Percentiles rank a stretch among this genome's conserved stretches.
These are phyloP conservation scores for Calonectria ilicicola DNA, from an alignment of 2,329 filamentous ascomycete genomes.

Conservation along the genomic window DNA sequence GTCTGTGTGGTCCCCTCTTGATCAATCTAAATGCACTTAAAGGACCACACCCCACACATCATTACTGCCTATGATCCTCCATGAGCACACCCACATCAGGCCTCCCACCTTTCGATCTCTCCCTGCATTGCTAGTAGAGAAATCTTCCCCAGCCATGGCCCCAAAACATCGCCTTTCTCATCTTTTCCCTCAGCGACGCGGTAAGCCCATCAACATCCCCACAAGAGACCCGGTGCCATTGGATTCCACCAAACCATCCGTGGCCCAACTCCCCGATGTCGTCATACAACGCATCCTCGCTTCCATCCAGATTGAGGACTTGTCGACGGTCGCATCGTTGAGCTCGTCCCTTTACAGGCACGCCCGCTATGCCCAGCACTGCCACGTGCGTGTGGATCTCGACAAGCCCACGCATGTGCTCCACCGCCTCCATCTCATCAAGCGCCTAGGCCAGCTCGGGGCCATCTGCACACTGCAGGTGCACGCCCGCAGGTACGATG, in stretches of 20 bases:
- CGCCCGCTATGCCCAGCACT: constrained; percentile 20
- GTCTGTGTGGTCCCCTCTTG: not conserved
- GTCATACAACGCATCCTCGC: constrained; percentile 16
- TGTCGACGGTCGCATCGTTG: not conserved
- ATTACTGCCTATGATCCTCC: not conserved
- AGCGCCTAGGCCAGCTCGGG: constrained; percentile 11
- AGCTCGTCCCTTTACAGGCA: constrained; percentile 12
- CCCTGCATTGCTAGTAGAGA: not conserved
- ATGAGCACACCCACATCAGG: not conserved
- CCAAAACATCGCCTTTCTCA: not conserved
- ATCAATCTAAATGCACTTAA: not conserved
- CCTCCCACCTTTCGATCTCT: not conserved
- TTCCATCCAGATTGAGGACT: not conserved
- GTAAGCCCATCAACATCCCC: not conserved
- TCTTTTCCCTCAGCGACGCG: not conserved
- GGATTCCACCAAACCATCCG: not conserved
- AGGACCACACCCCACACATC: not conserved
- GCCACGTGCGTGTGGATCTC: constrained; percentile 17
- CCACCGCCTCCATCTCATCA: constrained; percentile 18
- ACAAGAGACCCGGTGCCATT: not conserved
- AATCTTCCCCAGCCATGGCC: not conserved
- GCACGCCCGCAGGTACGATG: not conserved
- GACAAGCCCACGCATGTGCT: constrained; percentile 13
- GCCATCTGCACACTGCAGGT: constrained; percentile 21
- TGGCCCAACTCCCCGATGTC: constrained; percentile 17